Evolutionary conservation across 169 alveolate genomes (phyloP).

Genomic region (Eimeria mitis): DNA sequence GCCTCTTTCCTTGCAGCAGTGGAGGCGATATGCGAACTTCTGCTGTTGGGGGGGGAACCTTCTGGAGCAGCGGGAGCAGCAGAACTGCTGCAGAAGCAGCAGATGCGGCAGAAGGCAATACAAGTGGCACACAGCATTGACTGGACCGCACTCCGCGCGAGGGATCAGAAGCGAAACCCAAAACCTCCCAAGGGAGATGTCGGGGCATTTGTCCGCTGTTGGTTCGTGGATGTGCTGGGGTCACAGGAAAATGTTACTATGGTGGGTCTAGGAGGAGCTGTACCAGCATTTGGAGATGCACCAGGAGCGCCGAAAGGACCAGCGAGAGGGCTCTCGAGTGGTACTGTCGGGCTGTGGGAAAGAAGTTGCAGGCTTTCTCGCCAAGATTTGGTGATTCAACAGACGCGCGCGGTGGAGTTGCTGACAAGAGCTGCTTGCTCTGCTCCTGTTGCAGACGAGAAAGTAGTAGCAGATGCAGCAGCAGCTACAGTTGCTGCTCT

Average conservation of each 20-base stretch:
- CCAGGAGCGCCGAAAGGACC: neutral
- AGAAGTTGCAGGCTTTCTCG: constrained; percentile 29
- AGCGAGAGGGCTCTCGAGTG: constrained; percentile 13
- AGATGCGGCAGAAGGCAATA: constrained; percentile 21
- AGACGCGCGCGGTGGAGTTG: constrained; percentile 64
- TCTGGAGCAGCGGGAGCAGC: constrained; percentile 1
- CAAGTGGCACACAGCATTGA: constrained; percentile 18
- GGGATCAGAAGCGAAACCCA: constrained; percentile 5
- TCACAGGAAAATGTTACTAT: neutral
- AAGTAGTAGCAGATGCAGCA: constrained; percentile 31
- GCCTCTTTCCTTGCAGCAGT: constrained; percentile 30
- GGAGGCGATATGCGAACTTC: constrained; percentile 62
- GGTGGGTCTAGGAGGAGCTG: neutral
- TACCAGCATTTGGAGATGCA: constrained; percentile 22
- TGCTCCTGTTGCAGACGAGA: constrained; percentile 46
- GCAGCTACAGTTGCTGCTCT: constrained; percentile 25
- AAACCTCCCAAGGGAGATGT: neutral
- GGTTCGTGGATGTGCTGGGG: constrained; percentile 35
- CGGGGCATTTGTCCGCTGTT: neutral
- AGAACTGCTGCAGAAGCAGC: constrained; percentile 9
- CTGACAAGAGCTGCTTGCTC: constrained; percentile 49
- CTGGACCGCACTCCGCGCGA: constrained; percentile 9
- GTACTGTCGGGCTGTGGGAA: constrained; percentile 48
- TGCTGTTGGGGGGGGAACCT: constrained; percentile 43
- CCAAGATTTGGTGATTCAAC: constrained; percentile 49